These are phyloP conservation scores for Penicillium sp. DNA, from an alignment of 2,329 filamentous ascomycete genomes.

Conservation along the genomic window DNA sequence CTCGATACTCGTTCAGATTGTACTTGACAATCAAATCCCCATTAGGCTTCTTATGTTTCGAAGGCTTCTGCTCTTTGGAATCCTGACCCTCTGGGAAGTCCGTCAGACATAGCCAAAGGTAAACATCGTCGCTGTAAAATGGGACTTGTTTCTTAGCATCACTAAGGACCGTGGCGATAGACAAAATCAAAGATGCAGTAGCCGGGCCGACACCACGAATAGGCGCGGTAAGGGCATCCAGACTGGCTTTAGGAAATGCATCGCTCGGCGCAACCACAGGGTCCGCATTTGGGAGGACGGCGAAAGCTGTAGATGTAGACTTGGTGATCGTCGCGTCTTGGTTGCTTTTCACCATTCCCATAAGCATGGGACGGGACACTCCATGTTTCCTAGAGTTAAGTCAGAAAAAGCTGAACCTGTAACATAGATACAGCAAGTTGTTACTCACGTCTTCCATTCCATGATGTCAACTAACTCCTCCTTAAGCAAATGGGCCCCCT, in stretches of 20 bases:
- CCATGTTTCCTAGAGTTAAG: conserved; percentile 27
- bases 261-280: conserved; percentile 10
- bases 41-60: conserved; percentile 21
- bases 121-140: conserved; percentile 48
- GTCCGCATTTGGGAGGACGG: conserved; percentile 16
- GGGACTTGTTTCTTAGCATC: conserved; percentile 28
- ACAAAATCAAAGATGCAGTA: conserved; percentile 45
- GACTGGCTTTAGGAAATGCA: conserved; percentile 32
- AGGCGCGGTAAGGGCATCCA: conserved; percentile 36
- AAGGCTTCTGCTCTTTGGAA: conserved; percentile 3
- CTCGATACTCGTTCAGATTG: conserved; percentile 40
- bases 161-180: conserved; percentile 26
- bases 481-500: conserved; percentile 30
- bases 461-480: conserved; percentile 41
- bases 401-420: neutral
- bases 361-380: conserved; percentile 39
- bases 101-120: conserved; percentile 39
- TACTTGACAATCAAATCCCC: conserved; percentile 43
- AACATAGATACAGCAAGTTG: neutral
- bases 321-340: conserved; percentile 24
- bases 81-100: conserved; percentile 17
- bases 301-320: conserved; percentile 32
- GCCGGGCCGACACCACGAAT: conserved; percentile 46
- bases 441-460: conserved; percentile 48
- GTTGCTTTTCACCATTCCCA: conserved; percentile 44